Conservation (phyloP, 257 asterid genomes). For the Misopates orontium region DNA sequence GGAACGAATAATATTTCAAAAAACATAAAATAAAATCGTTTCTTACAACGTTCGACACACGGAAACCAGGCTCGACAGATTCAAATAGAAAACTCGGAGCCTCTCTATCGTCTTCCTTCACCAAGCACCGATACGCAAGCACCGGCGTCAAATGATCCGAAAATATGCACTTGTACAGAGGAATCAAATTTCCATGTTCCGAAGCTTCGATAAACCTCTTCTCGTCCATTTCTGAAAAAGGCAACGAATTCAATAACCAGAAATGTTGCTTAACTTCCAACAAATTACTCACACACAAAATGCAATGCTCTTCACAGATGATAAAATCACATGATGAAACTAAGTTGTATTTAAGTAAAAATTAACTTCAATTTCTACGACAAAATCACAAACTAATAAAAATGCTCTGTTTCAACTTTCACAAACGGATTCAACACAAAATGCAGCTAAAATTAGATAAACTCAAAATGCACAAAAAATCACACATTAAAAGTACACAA, state of each 20-base stretch:
- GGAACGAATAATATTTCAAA: background rate
- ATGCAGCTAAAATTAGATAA: background rate
- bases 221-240: conserved; percentile 52
- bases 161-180: conserved; percentile 68
- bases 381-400: no score
- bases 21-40: background rate
- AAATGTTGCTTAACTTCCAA: conserved; percentile 12
- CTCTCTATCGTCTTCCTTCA: conserved; percentile 83
- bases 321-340: no score
- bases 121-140: conserved; percentile 91
- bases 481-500: conserved; percentile 10
- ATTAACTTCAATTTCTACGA: no score
- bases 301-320: no score
- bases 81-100: conserved; percentile 92
- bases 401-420: no score
- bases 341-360: no score
- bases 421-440: background rate
- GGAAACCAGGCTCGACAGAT: conserved; percentile 80
- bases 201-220: conserved; percentile 66
- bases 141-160: conserved; percentile 93
- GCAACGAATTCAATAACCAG: conserved; percentile 16
- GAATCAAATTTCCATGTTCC: conserved; percentile 62
- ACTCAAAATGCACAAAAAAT: background rate
- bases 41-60: conserved; percentile 66
- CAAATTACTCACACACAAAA: background rate